phyloP scores from a whole-genome alignment of 345 rosid genomes.

The Eutrema japonicum region DNA sequence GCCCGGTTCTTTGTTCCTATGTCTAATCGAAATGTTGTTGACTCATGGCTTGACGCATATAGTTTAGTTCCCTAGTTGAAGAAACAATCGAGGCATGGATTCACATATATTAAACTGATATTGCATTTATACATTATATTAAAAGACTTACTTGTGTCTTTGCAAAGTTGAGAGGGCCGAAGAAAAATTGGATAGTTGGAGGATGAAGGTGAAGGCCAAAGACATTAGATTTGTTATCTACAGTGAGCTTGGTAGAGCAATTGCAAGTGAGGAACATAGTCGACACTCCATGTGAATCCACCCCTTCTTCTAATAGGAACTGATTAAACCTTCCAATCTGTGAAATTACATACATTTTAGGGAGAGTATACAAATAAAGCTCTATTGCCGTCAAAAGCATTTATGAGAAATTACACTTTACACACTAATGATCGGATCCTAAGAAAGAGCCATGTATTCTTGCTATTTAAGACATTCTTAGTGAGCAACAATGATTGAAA shows the following conservation, averaged over 20 bases:
- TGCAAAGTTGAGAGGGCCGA: slow-evolving; percentile 68
- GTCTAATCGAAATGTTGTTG: slow-evolving; percentile 48
- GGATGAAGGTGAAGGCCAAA: slow-evolving; percentile 77
- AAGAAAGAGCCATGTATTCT: no score
- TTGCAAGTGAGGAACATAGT: slow-evolving; percentile 79
- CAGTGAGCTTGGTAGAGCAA: slow-evolving; percentile 53
- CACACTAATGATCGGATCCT: neutral
- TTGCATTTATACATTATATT: neutral
- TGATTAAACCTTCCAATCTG: slow-evolving; percentile 60
- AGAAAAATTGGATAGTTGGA: slow-evolving; percentile 59
- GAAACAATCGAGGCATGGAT: neutral
- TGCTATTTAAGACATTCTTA: neutral
- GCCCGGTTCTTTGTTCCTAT: slow-evolving; percentile 68
- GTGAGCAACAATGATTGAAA: neutral
- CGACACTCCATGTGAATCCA: slow-evolving; percentile 67
- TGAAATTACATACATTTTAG: slow-evolving; percentile 13
- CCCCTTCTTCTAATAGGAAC: slow-evolving; percentile 77
- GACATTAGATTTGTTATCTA: slow-evolving; percentile 79
- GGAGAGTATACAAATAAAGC: slow-evolving; percentile 12
- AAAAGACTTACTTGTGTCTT: slow-evolving; percentile 51
- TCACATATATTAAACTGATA: neutral
- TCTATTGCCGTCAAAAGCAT: neutral
- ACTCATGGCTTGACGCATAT: slow-evolving; percentile 52
- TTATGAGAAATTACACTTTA: neutral
- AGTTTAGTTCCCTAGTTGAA: slow-evolving; percentile 55